Conservation (phyloP, 1,139 yeast genomes). For the Zygoascus meyerae region DNA sequence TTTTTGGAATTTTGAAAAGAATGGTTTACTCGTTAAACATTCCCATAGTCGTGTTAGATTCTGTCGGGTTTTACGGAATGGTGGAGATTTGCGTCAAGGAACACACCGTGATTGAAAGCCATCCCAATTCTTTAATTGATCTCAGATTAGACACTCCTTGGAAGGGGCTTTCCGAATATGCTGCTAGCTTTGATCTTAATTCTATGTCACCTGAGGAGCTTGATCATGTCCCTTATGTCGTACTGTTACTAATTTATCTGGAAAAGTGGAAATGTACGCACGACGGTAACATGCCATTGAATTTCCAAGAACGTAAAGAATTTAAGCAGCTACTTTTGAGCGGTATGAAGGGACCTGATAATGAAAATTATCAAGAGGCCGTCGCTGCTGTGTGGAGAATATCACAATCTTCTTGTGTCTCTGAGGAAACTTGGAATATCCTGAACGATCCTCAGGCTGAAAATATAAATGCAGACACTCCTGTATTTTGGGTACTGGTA, state of each 20-base stretch:
- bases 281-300: constrained; percentile 39
- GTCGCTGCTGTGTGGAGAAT: constrained; percentile 52
- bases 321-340: constrained; percentile 41
- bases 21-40: constrained; percentile 43
- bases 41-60: constrained; percentile 49
- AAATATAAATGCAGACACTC: constrained; percentile 13
- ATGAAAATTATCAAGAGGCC: constrained; percentile 72
- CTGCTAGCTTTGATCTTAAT: constrained; percentile 45
- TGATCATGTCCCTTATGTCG: constrained; percentile 69
- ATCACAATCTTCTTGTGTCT: constrained; percentile 31
- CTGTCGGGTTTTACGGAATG: constrained; percentile 66
- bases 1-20: constrained; percentile 33
- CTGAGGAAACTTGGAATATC: constrained; percentile 33
- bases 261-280: constrained; percentile 41
- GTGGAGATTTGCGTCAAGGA: constrained; percentile 50
- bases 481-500: constrained; percentile 57
- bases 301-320: constrained; percentile 43
- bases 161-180: constrained; percentile 56
- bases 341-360: constrained; percentile 37
- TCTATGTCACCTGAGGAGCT: constrained; percentile 46
- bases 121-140: constrained; percentile 60
- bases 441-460: constrained; percentile 20
- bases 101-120: constrained; percentile 68
- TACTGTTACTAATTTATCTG: constrained; percentile 55
- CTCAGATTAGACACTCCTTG: constrained; percentile 70